Evolutionary conservation across 768 basidiomycete genomes (phyloP).

Genomic region (Coprinopsis sp.): DNA sequence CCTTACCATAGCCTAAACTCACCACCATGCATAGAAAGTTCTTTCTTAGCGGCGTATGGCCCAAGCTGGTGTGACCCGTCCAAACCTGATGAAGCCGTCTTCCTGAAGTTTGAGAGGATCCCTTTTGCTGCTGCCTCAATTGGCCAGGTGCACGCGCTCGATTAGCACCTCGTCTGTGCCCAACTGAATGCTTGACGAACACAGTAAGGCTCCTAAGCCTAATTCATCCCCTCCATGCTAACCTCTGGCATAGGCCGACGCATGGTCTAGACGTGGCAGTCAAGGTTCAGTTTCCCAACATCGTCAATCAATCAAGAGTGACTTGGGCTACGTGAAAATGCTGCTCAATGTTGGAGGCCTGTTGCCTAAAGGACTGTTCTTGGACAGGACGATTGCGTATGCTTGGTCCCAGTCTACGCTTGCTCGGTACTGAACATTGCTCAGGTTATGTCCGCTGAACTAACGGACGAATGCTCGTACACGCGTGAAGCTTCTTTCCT

Average conservation of each 20-base stretch:
- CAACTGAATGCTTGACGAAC: conserved; percentile 45
- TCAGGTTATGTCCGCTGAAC: conserved; percentile 83
- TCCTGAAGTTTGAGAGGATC: conserved; percentile 72
- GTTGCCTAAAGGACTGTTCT: conserved; percentile 83
- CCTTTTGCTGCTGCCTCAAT: conserved; percentile 97
- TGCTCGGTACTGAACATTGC: neutral
- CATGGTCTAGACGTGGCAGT: conserved; percentile 39
- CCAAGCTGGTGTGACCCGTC: conserved; percentile 49
- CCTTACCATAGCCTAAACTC: neutral
- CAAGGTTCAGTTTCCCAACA: conserved; percentile 95
- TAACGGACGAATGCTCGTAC: conserved; percentile 93
- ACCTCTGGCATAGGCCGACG: neutral
- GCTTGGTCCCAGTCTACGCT: neutral
- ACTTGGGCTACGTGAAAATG: conserved; percentile 80
- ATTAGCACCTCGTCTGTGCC: conserved; percentile 47
- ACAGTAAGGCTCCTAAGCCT: neutral
- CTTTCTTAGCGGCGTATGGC: conserved; percentile 71
- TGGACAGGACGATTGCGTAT: conserved; percentile 74
- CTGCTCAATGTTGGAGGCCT: conserved; percentile 76
- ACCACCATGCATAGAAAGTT: conserved; percentile 47
- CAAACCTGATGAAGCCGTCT: conserved; percentile 36
- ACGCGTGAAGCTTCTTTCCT: conserved; percentile 73
- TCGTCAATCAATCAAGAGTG: conserved; percentile 83
- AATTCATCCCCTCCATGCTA: neutral
- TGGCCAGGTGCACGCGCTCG: conserved; percentile 88